Percentiles rank a stretch among this genome's conserved stretches.
phyloP scores from a whole-genome alignment of 228 moss, liverwort and hornwort genomes.

The Sphagnum fallax region DNA sequence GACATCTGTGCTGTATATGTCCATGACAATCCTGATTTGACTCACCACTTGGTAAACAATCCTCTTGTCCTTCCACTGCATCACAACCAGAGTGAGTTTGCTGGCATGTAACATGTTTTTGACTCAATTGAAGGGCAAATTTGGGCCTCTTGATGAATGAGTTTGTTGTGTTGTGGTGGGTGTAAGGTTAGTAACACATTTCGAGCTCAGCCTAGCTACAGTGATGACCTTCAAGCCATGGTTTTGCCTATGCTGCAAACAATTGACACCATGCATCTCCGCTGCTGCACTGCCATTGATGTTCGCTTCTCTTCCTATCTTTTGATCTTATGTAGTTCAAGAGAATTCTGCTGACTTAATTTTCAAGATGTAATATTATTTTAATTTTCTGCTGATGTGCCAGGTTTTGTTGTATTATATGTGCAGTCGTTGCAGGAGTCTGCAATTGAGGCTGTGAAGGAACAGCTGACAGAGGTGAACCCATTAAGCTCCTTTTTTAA shows the following conservation, averaged over 20 bases:
- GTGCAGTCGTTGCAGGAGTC: conserved; percentile 30
- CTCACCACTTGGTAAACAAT: conserved; percentile 61
- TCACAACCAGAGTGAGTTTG: too few species aligned
- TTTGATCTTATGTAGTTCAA: neutral
- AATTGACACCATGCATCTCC: conserved; percentile 69
- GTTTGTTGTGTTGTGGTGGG: conserved; percentile 21
- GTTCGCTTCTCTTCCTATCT: conserved; percentile 25
- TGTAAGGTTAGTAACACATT: conserved; percentile 90
- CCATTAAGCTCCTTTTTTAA: too few species aligned
- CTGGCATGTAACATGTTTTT: too few species aligned
- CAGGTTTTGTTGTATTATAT: neutral
- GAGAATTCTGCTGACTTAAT: too few species aligned
- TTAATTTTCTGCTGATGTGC: neutral
- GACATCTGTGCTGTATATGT: conserved; percentile 84
- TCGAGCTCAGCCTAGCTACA: conserved; percentile 59
- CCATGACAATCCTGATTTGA: conserved; percentile 80
- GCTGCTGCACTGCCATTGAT: conserved; percentile 53
- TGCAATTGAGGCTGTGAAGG: conserved; percentile 21
- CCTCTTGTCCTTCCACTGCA: too few species aligned
- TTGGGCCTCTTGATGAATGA: neutral
- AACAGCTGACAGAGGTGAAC: conserved; percentile 46
- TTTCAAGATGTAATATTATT: neutral
- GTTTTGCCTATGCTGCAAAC: conserved; percentile 52
- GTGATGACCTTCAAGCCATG: conserved; percentile 56
- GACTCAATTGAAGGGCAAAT: neutral